Percentiles rank a stretch among this genome's conserved stretches.
These are phyloP conservation scores for Apophysomyces variabilis DNA, from an alignment of 371 early-diverging fungal genomes.

Conservation along the genomic window DNA sequence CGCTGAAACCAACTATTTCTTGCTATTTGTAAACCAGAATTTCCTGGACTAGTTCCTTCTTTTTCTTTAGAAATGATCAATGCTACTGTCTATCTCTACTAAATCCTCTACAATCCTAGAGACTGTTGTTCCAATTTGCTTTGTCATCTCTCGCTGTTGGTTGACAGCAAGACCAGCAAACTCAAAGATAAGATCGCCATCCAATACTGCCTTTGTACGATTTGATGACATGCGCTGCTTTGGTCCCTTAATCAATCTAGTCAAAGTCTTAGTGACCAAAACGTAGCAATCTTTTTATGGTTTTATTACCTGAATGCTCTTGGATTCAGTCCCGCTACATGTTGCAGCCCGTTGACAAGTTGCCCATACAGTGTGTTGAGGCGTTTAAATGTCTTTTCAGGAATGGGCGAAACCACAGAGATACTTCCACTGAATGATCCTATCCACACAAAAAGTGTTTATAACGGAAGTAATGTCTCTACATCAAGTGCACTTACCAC, in stretches of 20 bases:
- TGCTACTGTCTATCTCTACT: slow-evolving; percentile 67
- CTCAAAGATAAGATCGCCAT: slow-evolving; percentile 83
- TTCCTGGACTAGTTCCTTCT: not conserved
- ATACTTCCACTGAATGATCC: slow-evolving; percentile 78
- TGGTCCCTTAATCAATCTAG: slow-evolving; percentile 54
- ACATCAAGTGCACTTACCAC: slow-evolving; percentile 40
- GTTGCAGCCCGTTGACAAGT: slow-evolving; percentile 80
- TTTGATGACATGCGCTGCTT: slow-evolving; percentile 69
- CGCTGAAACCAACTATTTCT: no score
- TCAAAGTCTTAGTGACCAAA: not conserved
- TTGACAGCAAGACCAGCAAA: slow-evolving; percentile 72
- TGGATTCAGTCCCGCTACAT: slow-evolving; percentile 92
- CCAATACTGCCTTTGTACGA: slow-evolving; percentile 76
- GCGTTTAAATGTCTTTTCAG: slow-evolving; percentile 92
- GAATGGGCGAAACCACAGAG: slow-evolving; percentile 75
- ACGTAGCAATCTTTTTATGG: not conserved
- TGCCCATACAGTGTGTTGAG: slow-evolving; percentile 76
- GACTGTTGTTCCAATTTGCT: slow-evolving; percentile 85
- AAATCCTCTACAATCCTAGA: slow-evolving; percentile 86
- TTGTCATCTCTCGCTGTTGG: slow-evolving; percentile 84
- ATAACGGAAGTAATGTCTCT: not conserved
- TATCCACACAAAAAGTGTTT: slow-evolving; percentile 11
- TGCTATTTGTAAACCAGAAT: no score
- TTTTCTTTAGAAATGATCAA: slow-evolving; percentile 74
- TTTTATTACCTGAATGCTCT: slow-evolving; percentile 72